These are phyloP conservation scores for Diplocarpon rosae DNA, from an alignment of 2,329 filamentous ascomycete species.

Conservation along the genomic window DNA sequence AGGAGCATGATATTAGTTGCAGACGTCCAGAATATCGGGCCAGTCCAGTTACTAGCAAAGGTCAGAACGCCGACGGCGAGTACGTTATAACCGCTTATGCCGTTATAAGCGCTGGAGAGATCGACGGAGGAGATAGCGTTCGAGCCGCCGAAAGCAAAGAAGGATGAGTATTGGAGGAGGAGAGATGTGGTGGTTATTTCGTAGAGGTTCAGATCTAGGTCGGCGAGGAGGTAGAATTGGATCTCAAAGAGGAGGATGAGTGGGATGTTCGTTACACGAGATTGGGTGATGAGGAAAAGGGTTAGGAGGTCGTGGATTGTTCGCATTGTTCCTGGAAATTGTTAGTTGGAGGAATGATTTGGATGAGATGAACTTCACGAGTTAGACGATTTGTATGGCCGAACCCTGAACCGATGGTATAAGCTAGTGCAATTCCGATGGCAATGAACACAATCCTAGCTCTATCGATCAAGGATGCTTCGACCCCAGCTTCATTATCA, in stretches of 20 bases:
- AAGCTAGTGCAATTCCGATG: constrained; percentile 28
- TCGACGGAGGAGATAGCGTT: constrained; percentile 96
- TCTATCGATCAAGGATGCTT: constrained; percentile 21
- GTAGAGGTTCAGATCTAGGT: constrained; percentile 36
- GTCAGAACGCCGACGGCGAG: constrained; percentile 72
- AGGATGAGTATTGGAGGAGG: constrained; percentile 69
- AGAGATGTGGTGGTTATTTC: constrained; percentile 61
- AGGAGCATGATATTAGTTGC: constrained; percentile 52
- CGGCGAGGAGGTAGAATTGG: constrained; percentile 42
- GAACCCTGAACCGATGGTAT: constrained; percentile 35
- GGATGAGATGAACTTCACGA: too few relatives aligned
- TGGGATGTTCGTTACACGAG: constrained; percentile 73
- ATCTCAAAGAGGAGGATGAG: constrained; percentile 67
- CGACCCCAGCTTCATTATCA: constrained; percentile 14
- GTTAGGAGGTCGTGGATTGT: constrained; percentile 60
- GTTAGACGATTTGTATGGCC: constrained; percentile 12
- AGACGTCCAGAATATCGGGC: constrained; percentile 75
- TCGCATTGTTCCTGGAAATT: constrained; percentile 17
- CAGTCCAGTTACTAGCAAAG: constrained; percentile 86
- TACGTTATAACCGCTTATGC: constrained; percentile 70
- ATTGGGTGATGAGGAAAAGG: constrained; percentile 78
- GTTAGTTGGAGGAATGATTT: constrained; percentile 17
- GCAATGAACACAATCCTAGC: constrained; percentile 39
- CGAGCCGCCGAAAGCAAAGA: constrained; percentile 83
- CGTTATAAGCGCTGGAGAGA: constrained; percentile 90